A percentile compares a stretch with the other conserved stretches of the same genome.
These are phyloP conservation scores for Pilasporangium apinafurcum DNA, from an alignment of 352 stramenopile genomes.

Conservation along the genomic window DNA sequence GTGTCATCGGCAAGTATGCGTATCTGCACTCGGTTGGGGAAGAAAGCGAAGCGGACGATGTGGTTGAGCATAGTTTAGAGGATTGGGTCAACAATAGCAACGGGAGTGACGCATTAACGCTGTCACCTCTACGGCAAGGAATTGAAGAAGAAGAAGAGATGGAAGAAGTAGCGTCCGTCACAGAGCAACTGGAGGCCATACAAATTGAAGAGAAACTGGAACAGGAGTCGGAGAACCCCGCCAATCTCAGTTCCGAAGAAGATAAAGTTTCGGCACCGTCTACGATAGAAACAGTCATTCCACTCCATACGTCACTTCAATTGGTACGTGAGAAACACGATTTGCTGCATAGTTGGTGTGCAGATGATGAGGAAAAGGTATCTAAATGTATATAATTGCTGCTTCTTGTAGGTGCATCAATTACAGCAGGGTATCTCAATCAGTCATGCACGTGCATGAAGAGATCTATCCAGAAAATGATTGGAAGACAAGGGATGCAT, in stretches of 20 bases:
- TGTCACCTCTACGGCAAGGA: constrained; percentile 1
- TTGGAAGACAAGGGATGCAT: too few species aligned
- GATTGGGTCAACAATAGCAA: constrained; percentile 46
- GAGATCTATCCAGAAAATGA: too few species aligned
- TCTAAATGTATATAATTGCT: too few species aligned
- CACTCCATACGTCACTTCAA: constrained; percentile 58
- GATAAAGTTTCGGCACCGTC: constrained; percentile 59
- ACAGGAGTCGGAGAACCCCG: constrained; percentile 29
- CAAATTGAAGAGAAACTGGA: too few species aligned
- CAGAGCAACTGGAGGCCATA: too few species aligned
- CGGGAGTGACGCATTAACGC: constrained; percentile 17
- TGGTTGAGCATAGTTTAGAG: constrained; percentile 47
- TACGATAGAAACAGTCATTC: constrained; percentile 72
- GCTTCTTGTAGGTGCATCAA: constrained; percentile 27
- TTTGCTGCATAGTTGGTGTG: not conserved
- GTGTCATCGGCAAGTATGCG: constrained; percentile 75
- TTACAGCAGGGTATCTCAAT: constrained; percentile 52
- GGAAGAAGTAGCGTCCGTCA: constrained; percentile 4
- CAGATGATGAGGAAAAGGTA: not conserved
- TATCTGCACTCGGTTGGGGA: constrained; percentile 64
- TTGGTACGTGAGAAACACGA: constrained; percentile 28
- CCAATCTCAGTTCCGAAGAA: constrained; percentile 24
- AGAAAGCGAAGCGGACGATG: constrained; percentile 12
- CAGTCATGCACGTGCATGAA: constrained; percentile 27
- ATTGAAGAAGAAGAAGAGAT: constrained; percentile 3